A percentile compares a stretch with the other conserved stretches of the same genome.
These are phyloP conservation scores for Aspergillus novoparasiticus DNA, from an alignment of 2,329 filamentous ascomycete genomes.

Conservation along the genomic window DNA sequence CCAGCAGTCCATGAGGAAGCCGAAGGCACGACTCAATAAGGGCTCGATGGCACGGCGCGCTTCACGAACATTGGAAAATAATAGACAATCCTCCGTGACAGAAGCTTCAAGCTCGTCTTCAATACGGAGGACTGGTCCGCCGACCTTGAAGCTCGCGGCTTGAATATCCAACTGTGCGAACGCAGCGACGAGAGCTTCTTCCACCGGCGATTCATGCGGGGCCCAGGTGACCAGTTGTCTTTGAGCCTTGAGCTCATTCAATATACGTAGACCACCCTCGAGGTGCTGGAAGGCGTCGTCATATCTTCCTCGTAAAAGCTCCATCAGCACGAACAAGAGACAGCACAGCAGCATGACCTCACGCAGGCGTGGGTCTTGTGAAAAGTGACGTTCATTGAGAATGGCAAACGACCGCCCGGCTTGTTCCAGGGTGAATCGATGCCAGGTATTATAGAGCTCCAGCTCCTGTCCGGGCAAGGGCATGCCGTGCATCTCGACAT, in stretches of 20 bases:
- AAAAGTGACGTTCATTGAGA: neutral
- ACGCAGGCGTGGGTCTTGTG: constrained; percentile 1
- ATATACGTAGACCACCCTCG: neutral
- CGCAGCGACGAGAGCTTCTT: constrained; percentile 2
- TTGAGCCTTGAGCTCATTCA: constrained; percentile 1
- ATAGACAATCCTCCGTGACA: neutral
- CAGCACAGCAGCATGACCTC: constrained; percentile 8
- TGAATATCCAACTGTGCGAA: constrained; percentile 10
- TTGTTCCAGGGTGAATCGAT: constrained; percentile 10
- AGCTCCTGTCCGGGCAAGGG: constrained; percentile 1
- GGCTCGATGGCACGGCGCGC: constrained; percentile 6
- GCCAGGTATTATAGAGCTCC: constrained; percentile 1
- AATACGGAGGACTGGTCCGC: neutral
- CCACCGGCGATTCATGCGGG: neutral
- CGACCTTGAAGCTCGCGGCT: neutral
- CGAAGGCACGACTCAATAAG: neutral
- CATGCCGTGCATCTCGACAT: constrained; percentile 1
- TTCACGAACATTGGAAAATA: neutral
- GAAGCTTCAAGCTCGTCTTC: neutral
- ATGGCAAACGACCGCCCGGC: constrained; percentile 1
- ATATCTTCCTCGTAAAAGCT: constrained; percentile 1
- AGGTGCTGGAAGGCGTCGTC: constrained; percentile 10
- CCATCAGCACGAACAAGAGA: constrained; percentile 4
- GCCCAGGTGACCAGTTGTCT: neutral
- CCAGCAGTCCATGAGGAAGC: neutral